phyloP scores from a whole-genome alignment of 805 yeast species.

The Trichomonascus vanleenenianus region DNA sequence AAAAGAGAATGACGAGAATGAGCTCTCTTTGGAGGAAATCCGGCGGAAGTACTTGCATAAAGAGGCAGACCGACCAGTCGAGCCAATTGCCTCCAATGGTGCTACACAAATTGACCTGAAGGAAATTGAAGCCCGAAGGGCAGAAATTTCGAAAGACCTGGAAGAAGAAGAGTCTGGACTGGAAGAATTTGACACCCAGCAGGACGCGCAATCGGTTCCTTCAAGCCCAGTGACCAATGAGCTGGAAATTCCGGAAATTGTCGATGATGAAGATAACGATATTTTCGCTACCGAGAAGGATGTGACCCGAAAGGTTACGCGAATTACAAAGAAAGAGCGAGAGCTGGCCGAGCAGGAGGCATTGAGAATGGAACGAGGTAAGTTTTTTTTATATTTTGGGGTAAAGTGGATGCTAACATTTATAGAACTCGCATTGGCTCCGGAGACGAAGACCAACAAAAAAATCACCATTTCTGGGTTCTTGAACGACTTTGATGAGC shows the following conservation, averaged over 20 bases:
- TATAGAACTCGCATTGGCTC: conserved; percentile 18
- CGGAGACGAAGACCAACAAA: conserved; percentile 15
- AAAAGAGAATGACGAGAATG: neutral
- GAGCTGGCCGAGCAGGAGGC: conserved; percentile 17
- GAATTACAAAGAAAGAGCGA: conserved; percentile 16
- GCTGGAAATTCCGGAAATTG: neutral
- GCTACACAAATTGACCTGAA: neutral
- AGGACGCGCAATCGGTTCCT: no score
- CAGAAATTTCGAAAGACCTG: neutral
- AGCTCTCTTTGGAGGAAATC: neutral
- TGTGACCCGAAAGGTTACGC: neutral
- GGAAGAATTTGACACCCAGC: neutral
- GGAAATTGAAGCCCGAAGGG: neutral
- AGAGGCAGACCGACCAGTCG: no score
- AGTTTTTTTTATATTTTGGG: neutral
- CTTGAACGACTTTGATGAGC: conserved; percentile 10
- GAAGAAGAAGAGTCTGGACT: neutral
- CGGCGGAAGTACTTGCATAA: neutral
- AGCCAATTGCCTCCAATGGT: no score
- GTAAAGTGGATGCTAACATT: neutral
- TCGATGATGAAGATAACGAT: neutral
- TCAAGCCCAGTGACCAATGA: no score
- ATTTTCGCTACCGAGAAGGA: neutral
- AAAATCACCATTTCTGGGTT: conserved; percentile 11
- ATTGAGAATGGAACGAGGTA: conserved; percentile 16